Conservation (phyloP, 805 yeast species). For the Saccharomycopsis selenospora region DNA sequence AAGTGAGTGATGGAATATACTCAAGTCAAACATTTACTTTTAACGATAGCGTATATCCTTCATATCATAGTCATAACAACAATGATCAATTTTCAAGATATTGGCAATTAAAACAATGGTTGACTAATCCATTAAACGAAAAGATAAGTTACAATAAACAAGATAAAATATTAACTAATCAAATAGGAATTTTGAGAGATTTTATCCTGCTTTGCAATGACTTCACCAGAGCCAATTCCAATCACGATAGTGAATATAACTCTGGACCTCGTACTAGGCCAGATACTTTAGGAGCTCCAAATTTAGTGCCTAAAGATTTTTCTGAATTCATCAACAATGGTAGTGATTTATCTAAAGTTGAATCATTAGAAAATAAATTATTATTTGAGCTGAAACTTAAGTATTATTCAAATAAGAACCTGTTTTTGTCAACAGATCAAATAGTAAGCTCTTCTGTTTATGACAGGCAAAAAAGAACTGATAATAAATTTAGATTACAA, state of each 20-base stretch:
- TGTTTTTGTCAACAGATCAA: background rate
- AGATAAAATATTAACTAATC: constrained; percentile 7
- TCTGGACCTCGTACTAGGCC: background rate
- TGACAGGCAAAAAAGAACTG: constrained; percentile 5
- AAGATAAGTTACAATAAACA: background rate
- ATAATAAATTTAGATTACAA: constrained; percentile 11
- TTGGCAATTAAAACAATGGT: constrained; percentile 8
- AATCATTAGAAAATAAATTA: background rate
- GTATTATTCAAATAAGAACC: background rate
- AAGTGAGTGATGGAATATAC: constrained; percentile 8
- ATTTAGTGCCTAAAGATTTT: background rate
- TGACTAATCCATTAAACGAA: constrained; percentile 5
- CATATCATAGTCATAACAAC: background rate
- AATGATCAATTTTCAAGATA: constrained; percentile 3
- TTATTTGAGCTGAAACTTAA: background rate
- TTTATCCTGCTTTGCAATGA: background rate
- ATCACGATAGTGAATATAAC: background rate
- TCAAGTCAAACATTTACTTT: constrained; percentile 4
- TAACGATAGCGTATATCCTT: background rate
- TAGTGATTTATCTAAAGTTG: background rate
- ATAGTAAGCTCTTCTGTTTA: background rate
- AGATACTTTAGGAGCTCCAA: background rate
- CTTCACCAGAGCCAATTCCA: background rate
- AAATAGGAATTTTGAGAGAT: constrained; percentile 6
- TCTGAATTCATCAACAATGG: background rate